phyloP scores from a whole-genome alignment of 1,284 basidiomycete genomes.

The Malassezia equina region DNA sequence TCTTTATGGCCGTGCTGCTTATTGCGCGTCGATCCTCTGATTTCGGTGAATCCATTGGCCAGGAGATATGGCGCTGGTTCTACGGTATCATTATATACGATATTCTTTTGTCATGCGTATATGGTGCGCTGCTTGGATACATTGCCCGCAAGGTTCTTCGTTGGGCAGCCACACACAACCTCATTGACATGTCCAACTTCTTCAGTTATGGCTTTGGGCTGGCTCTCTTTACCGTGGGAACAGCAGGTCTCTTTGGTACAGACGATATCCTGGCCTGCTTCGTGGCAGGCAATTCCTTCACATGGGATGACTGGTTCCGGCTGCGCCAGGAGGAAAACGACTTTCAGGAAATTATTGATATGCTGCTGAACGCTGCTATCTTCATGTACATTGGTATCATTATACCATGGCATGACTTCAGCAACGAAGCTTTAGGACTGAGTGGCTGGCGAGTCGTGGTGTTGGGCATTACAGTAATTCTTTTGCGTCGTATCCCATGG shows the following conservation, averaged over 20 bases:
- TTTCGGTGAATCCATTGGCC: constrained; percentile 28
- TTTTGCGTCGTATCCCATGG: constrained; percentile 41
- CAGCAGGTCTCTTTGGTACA: constrained; percentile 49
- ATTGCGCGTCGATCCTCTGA: constrained; percentile 31
- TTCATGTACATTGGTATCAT: constrained; percentile 51
- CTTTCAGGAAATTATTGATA: constrained; percentile 55
- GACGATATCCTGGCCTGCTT: constrained; percentile 51
- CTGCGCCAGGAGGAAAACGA: constrained; percentile 52
- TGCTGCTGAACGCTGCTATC: constrained; percentile 51
- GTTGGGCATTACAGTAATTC: constrained; percentile 31
- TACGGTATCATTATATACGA: constrained; percentile 49
- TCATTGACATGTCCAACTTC: constrained; percentile 49
- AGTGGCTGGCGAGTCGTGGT: constrained; percentile 41
- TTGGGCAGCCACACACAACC: constrained; percentile 42
- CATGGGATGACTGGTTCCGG: constrained; percentile 51
- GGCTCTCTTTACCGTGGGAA: constrained; percentile 49
- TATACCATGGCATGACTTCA: constrained; percentile 40
- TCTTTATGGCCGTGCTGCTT: constrained; percentile 48
- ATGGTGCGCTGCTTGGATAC: constrained; percentile 48
- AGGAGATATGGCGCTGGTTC: constrained; percentile 48
- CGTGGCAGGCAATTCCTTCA: constrained; percentile 48
- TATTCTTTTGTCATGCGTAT: constrained; percentile 44
- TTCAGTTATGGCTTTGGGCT: constrained; percentile 49
- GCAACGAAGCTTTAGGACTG: constrained; percentile 24
- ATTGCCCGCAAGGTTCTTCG: constrained; percentile 49